phyloP scores from a whole-genome alignment of 2,329 filamentous ascomycete genomes.

The Sclerotinia minor region DNA sequence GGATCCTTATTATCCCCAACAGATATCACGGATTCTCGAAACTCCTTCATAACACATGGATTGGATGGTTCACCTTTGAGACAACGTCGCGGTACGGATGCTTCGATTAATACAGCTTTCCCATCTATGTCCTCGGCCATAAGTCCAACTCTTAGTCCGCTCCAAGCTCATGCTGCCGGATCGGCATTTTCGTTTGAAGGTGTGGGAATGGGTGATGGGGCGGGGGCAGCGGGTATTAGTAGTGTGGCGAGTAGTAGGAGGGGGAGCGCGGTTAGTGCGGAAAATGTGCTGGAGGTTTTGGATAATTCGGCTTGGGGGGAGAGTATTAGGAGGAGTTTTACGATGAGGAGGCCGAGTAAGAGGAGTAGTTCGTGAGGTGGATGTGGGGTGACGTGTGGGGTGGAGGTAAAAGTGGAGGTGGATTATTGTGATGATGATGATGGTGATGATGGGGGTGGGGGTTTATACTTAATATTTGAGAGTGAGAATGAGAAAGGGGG shows the following conservation, averaged over 20 bases:
- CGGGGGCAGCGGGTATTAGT: conserved; percentile 28
- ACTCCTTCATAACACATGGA: conserved; percentile 39
- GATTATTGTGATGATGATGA: not conserved
- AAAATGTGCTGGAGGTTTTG: conserved; percentile 79
- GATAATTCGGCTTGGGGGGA: conserved; percentile 92
- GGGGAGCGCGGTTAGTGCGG: conserved; percentile 69
- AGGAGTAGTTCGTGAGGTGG: not conserved
- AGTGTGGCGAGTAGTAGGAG: conserved; percentile 56
- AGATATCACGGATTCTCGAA: conserved; percentile 33
- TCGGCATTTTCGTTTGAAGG: conserved; percentile 40
- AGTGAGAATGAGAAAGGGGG: too few relatives aligned
- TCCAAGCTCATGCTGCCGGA: conserved; percentile 40
- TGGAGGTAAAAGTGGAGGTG: not conserved
- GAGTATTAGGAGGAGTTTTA: conserved; percentile 86
- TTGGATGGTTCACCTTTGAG: conserved; percentile 35
- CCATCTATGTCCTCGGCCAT: conserved; percentile 30
- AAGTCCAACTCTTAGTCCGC: conserved; percentile 33
- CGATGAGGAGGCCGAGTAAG: conserved; percentile 52
- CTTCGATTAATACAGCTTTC: conserved; percentile 20
- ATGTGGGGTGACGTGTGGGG: too few relatives aligned
- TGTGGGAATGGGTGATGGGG: conserved; percentile 26
- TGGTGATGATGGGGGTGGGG: too few relatives aligned
- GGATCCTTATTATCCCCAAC: conserved; percentile 34
- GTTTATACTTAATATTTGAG: not conserved
- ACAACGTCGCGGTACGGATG: conserved; percentile 32